Percentiles rank a stretch among this genome's conserved stretches.
These are phyloP conservation scores for Penicillium sp. DNA, from an alignment of 2,329 filamentous ascomycete genomes.

Conservation along the genomic window DNA sequence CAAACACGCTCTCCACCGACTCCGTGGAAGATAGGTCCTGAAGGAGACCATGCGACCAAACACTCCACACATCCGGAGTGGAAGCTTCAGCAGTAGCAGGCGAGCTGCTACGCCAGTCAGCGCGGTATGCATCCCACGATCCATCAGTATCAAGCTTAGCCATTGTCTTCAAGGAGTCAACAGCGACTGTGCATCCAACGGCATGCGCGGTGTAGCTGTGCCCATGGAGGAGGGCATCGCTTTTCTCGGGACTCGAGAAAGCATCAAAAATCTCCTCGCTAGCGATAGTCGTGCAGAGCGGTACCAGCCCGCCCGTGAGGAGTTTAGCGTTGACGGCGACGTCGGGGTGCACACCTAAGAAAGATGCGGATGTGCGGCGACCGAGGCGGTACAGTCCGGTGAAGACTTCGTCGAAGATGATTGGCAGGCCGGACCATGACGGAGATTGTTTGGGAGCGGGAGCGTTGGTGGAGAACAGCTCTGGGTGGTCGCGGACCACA, in stretches of 20 bases:
- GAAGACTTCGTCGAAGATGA: conserved; percentile 86
- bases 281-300: conserved; percentile 72
- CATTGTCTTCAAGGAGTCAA: conserved; percentile 64
- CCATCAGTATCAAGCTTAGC: conserved; percentile 55
- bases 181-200: conserved; percentile 74
- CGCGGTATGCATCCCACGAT: conserved; percentile 57
- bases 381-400: conserved; percentile 81
- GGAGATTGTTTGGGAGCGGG: conserved; percentile 15
- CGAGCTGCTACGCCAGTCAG: conserved; percentile 44
- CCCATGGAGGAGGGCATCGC: conserved; percentile 75
- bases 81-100: neutral
- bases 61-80: conserved; percentile 57
- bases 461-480: conserved; percentile 50
- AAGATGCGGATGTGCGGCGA: conserved; percentile 65
- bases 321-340: conserved; percentile 81
- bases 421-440: conserved; percentile 69
- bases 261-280: conserved; percentile 70
- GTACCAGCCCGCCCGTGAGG: conserved; percentile 75
- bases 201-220: conserved; percentile 87
- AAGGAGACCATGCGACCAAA: conserved; percentile 65
- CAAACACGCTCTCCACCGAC: conserved; percentile 64
- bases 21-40: conserved; percentile 55
- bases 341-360: conserved; percentile 67
- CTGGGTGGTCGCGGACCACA: conserved; percentile 59
- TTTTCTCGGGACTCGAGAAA: conserved; percentile 71